Conservation (phyloP, 805 yeast genomes). For the Priceomyces carsonii region DNA sequence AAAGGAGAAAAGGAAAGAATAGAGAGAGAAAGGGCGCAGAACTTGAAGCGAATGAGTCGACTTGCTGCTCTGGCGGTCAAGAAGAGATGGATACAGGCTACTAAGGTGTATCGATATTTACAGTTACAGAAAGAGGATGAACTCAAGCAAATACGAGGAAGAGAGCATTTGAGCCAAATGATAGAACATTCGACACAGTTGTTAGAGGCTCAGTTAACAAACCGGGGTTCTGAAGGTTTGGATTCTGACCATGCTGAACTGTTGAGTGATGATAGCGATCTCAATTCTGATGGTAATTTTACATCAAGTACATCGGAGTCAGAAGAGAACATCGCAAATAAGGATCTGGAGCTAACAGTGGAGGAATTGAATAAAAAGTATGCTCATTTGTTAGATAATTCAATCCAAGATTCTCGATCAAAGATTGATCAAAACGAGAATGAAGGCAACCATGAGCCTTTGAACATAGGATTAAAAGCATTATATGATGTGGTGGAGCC, state of each 20-base stretch:
- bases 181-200: slow-evolving; percentile 89
- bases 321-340: slow-evolving; percentile 21
- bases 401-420: slow-evolving; percentile 16
- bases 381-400: slow-evolving; percentile 32
- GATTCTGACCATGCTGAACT: slow-evolving; percentile 5
- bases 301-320: slow-evolving; percentile 10
- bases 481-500: slow-evolving; percentile 8
- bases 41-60: slow-evolving; percentile 70
- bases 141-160: slow-evolving; percentile 75
- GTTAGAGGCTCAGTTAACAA: slow-evolving; percentile 77
- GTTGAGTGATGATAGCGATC: slow-evolving; percentile 13
- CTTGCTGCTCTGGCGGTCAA: slow-evolving; percentile 81
- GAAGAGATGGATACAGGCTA: slow-evolving; percentile 89
- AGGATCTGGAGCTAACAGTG: slow-evolving; percentile 53
- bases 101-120: slow-evolving; percentile 70
- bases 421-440: neutral
- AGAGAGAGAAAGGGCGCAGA: slow-evolving; percentile 71
- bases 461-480: neutral
- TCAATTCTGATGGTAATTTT: slow-evolving; percentile 21
- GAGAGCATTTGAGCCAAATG: slow-evolving; percentile 83
- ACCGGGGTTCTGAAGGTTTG: slow-evolving; percentile 22
- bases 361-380: slow-evolving; percentile 61
- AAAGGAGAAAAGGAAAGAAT: slow-evolving; percentile 87
- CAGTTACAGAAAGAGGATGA: slow-evolving; percentile 81
- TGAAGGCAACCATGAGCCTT: neutral